Base-by-base conservation (phyloP, 768 basidiomycete genomes). In the Suillus clintonianus region DNA sequence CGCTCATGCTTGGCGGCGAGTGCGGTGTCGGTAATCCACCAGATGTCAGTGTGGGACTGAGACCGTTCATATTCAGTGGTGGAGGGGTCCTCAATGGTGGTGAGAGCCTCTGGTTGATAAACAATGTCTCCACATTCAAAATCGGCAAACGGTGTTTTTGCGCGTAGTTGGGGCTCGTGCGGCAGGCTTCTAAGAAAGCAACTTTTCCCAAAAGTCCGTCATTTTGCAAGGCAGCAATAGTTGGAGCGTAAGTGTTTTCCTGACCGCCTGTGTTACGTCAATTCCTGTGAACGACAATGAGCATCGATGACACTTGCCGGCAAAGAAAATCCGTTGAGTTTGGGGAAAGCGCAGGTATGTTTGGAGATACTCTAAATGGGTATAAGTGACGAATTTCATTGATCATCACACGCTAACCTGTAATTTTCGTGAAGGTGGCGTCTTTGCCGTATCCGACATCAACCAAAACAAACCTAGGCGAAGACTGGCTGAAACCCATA, bases 291-390 rank as follows among this genome's bases (percentile, higher is more conserved):
- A 34, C 32, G 10, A 19, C 27, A 15, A 55, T 51, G 34, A 42
- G 55, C 61, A 2, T 7, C 45, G 22, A 55, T 15, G 19, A 39
- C 24, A 69, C 81, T 72, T 69, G 88, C 90, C 89, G 61, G 85
- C 88, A 72, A 92, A 83, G 76, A 91, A 92, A 36, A 93, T 78
- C 57, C 86, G 85, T 47, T 89, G 77, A 9, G 90, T 92, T 71
- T 92, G 90, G 11, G 91, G 88, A 70, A 92, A 87, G 65, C 85
- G 83, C 56, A 83, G 81, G 73, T 85, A 91, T 15, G 88, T 89
- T 72, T 89, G 83, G 53, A 93, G 76, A 73, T 89, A 87, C 74
- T 91, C 91, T 91, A 65, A 64, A 59, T 56, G n/a, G 13, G n/a
- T 10, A 43, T 62, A 61, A 61, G 37, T 43, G 51, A 36, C 11